phyloP scores from a whole-genome alignment of 1,284 basidiomycete genomes.

The Bondarzewia mesenterica region DNA sequence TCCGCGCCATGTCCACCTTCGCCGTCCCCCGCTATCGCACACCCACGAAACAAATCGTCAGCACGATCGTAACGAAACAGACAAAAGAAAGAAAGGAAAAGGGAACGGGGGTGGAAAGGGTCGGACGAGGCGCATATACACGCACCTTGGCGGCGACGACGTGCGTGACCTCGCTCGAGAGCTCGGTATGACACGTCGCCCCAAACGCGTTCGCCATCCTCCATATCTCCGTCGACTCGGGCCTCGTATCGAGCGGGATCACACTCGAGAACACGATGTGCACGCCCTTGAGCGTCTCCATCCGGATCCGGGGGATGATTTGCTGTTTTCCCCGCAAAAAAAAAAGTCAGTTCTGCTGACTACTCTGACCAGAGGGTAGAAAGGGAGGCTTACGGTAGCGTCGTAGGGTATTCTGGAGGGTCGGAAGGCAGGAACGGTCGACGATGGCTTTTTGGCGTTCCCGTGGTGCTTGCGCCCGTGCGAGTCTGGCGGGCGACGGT shows the following conservation, averaged over 20 bases:
- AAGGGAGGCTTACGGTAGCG: conserved; percentile 44
- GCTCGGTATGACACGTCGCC: conserved; percentile 67
- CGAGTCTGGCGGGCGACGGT: conserved; percentile 30
- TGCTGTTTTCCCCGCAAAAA: conserved; percentile 31
- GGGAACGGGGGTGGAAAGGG: conserved; percentile 1
- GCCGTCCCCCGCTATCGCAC: conserved; percentile 70
- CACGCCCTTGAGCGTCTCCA: conserved; percentile 66
- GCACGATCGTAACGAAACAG: no score
- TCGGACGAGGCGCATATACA: neutral
- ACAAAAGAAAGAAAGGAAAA: neutral
- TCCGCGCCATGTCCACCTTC: conserved; percentile 79
- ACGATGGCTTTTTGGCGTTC: conserved; percentile 22
- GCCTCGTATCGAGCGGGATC: conserved; percentile 77
- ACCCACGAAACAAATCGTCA: neutral
- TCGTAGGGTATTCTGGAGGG: conserved; percentile 32
- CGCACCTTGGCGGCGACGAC: conserved; percentile 82
- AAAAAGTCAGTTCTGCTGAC: conserved; percentile 12
- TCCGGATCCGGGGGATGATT: conserved; percentile 80
- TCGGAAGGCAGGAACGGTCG: neutral
- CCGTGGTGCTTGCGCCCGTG: conserved; percentile 14
- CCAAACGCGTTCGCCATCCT: conserved; percentile 83
- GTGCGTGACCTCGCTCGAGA: conserved; percentile 74
- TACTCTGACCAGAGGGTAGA: no score
- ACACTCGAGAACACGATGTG: conserved; percentile 90
- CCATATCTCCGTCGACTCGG: conserved; percentile 86